A percentile compares a stretch with the other conserved stretches of the same genome.
Evolutionary conservation across 805 yeast species (phyloP).

Genomic region (Candida chauliodis): DNA sequence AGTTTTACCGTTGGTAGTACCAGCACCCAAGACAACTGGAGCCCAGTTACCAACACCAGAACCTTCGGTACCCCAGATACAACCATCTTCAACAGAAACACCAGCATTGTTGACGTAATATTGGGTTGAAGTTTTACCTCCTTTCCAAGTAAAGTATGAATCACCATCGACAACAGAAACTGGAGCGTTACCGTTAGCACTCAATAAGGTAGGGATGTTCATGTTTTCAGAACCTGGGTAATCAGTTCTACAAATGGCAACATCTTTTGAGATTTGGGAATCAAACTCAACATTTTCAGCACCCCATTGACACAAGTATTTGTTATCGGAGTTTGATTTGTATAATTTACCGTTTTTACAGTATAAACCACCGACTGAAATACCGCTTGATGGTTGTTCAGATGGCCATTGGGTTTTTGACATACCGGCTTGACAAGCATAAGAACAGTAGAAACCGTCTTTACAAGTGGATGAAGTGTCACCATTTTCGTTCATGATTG

Average conservation of each 20-base stretch:
- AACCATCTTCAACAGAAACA: slow-evolving; percentile 83
- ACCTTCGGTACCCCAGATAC: slow-evolving; percentile 85
- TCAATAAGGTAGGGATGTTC: slow-evolving; percentile 87
- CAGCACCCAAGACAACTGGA: slow-evolving; percentile 92
- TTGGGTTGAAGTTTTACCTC: slow-evolving; percentile 84
- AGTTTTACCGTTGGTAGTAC: slow-evolving; percentile 62
- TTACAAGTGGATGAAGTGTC: slow-evolving; percentile 67
- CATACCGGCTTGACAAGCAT: slow-evolving; percentile 98
- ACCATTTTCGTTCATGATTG: slow-evolving; percentile 58
- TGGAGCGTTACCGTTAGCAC: slow-evolving; percentile 61
- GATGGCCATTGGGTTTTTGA: slow-evolving; percentile 98
- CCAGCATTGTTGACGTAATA: slow-evolving; percentile 98
- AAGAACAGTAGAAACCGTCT: slow-evolving; percentile 94
- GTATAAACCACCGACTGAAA: slow-evolving; percentile 87
- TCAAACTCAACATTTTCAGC: slow-evolving; percentile 62
- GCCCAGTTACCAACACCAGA: slow-evolving; percentile 97
- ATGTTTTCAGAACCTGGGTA: slow-evolving; percentile 99
- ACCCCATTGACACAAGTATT: slow-evolving; percentile 89
- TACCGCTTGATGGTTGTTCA: slow-evolving; percentile 81
- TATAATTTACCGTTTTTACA: slow-evolving; percentile 84
- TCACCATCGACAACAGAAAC: slow-evolving; percentile 78
- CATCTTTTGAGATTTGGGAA: slow-evolving; percentile 57
- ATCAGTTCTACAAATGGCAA: slow-evolving; percentile 96
- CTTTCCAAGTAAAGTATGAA: slow-evolving; percentile 77
- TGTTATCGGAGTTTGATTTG: slow-evolving; percentile 63